Conservation (phyloP, 179 eudicot genomes). For the Drosera spatulata region DNA sequence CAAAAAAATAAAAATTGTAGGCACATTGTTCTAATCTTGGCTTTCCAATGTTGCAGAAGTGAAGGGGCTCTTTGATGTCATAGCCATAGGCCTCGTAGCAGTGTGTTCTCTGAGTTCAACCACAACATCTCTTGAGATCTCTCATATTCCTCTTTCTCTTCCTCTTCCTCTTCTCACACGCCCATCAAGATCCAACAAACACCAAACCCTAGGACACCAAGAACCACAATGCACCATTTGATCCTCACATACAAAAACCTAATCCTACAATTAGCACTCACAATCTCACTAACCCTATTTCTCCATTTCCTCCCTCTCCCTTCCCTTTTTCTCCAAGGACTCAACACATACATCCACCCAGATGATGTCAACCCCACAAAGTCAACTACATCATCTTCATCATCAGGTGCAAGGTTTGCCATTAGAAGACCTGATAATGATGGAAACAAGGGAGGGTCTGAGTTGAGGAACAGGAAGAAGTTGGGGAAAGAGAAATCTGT, state of each 20-base stretch:
- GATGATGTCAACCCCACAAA: slow-evolving; percentile 58
- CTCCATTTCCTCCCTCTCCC: slow-evolving; percentile 56
- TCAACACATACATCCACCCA: slow-evolving; percentile 95
- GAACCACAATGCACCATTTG: slow-evolving; percentile 1
- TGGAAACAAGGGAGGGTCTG: slow-evolving; percentile 18
- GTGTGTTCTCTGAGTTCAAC: too few relatives aligned
- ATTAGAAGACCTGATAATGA: slow-evolving; percentile 56
- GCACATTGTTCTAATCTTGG: too few relatives aligned
- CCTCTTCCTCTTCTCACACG: too few relatives aligned
- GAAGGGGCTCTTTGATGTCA: too few relatives aligned
- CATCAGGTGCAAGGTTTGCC: slow-evolving; percentile 43
- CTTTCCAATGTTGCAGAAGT: too few relatives aligned
- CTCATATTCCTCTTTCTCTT: too few relatives aligned
- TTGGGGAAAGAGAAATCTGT: slow-evolving; percentile 33
- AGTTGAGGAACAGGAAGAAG: slow-evolving; percentile 60
- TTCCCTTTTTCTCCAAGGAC: slow-evolving; percentile 51
- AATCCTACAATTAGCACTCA: slow-evolving; percentile 38
- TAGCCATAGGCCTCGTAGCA: too few relatives aligned
- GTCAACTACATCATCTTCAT: slow-evolving; percentile 7
- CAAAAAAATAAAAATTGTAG: too few relatives aligned
- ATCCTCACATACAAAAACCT: slow-evolving; percentile 32
- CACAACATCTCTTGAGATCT: too few relatives aligned
- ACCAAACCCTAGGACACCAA: not conserved
- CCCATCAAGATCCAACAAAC: not conserved
- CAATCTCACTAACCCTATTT: slow-evolving; percentile 40